Conservation (phyloP, 805 yeast genomes). For the Wickerhamomyces mucosus region DNA sequence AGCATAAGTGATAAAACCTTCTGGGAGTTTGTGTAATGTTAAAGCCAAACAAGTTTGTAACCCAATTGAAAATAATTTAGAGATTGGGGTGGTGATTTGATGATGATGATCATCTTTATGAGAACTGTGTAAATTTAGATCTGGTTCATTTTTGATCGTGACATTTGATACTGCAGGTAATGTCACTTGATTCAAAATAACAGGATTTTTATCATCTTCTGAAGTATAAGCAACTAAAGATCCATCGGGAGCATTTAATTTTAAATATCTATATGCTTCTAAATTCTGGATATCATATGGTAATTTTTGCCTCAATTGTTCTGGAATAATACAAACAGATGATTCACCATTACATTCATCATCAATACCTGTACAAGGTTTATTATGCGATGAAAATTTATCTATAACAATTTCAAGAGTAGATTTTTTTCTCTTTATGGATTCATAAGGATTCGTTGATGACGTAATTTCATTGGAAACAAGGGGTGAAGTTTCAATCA, state of each 20-base stretch:
- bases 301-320: constrained; percentile 12
- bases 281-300: constrained; percentile 18
- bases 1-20: constrained; percentile 83
- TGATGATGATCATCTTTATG: constrained; percentile 58
- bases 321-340: constrained; percentile 8
- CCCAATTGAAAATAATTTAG: constrained; percentile 78
- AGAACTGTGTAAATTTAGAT: constrained; percentile 19
- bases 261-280: constrained; percentile 15
- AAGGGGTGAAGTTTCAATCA: background rate
- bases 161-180: constrained; percentile 6
- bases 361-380: constrained; percentile 12
- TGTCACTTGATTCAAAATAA: constrained; percentile 1
- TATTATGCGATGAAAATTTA: constrained; percentile 5
- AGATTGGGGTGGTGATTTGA: constrained; percentile 66
- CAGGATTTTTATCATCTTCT: background rate
- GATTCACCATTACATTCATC: constrained; percentile 14
- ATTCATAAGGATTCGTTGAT: background rate
- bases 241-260: constrained; percentile 4
- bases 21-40: constrained; percentile 86
- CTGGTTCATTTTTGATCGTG: constrained; percentile 15
- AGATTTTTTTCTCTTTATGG: constrained; percentile 4
- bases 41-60: constrained; percentile 84
- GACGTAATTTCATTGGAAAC: constrained; percentile 1
- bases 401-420: constrained; percentile 6
- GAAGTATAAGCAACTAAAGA: constrained; percentile 18